Base-by-base conservation (phyloP, 2,329 filamentous ascomycete species). In the Plectosphaerella sp. region DNA sequence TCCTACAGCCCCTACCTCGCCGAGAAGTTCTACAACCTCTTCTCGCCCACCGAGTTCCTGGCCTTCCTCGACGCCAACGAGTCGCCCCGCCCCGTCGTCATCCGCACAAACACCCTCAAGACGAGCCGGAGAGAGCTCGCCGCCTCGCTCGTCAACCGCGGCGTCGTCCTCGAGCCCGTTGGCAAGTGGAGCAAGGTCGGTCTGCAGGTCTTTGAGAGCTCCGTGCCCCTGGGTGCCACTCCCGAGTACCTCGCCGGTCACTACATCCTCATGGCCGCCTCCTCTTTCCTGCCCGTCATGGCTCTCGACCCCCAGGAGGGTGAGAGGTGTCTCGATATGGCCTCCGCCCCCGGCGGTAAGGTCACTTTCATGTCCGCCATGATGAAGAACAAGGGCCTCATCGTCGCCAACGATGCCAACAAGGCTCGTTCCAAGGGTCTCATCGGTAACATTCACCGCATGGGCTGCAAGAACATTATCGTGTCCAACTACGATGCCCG, bases 41-140 rank as follows among this genome's bases (percentile, higher is more conserved):
- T 99, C 73, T 85, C 91, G 1, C 90, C 94, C 0, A 86, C 88
- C 61, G 94, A 99, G 74, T 94, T 94, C 0, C 95, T 97, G 61
- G 92, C 92, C 51, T 99, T 99, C 73, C 97, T 99, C 74, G 94
- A 99, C 74, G 93, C 93, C 62, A 99, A 99, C 84, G 94, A 99
- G 74, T 91, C 89, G 25, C 84, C 91, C 14, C 85, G 94, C 49
- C 94, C 94, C 4, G 86, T 99, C 53, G 94, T 99, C 59, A 95
- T 99, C 67, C 87, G 94, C 64, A 97, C 94, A 57, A 99, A 99
- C 72, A 99, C 93, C 9, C 82, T 99, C 54, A 88, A 91, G 61
- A 87, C 83, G 37, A 82, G 86, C 65, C 78, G 84, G 49, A 75
- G 84, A 63, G 92, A 96, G 57, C 86, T 99, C 16, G 94, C 94